Percentiles rank a stretch among this genome's conserved stretches.
These are phyloP conservation scores for Persicaria tinctoria DNA, from an alignment of 148 eudicot genomes.

Conservation along the genomic window DNA sequence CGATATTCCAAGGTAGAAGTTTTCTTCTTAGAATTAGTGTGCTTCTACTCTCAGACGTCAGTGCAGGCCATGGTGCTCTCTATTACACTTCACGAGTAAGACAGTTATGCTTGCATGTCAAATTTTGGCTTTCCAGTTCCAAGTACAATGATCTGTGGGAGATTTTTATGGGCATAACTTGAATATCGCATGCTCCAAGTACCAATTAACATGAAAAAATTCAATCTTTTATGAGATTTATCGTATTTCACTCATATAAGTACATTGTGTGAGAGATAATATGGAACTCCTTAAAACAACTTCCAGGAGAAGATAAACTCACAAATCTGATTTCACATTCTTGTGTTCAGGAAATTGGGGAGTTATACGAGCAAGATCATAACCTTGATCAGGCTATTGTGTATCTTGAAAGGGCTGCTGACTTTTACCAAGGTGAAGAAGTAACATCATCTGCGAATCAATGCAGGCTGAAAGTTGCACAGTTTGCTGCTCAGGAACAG, in stretches of 20 bases:
- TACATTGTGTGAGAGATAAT: neutral
- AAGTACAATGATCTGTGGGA: neutral
- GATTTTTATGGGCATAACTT: neutral
- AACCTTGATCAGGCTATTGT: conserved; percentile 45
- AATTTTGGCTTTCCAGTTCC: too few species aligned
- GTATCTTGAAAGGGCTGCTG: conserved; percentile 42
- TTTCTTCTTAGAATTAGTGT: neutral
- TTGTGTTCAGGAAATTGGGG: conserved; percentile 51
- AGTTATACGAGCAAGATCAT: conserved; percentile 44
- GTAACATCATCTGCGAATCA: conserved; percentile 49
- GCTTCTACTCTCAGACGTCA: neutral
- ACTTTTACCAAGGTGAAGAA: conserved; percentile 49
- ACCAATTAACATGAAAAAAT: neutral
- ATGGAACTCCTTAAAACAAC: neutral
- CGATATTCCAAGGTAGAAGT: conserved; percentile 37
- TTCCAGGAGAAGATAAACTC: neutral
- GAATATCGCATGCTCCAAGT: neutral
- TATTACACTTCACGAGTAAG: too few species aligned
- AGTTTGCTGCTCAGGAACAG: conserved; percentile 40
- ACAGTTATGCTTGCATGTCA: too few species aligned
- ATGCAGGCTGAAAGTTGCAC: conserved; percentile 67
- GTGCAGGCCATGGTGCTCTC: too few species aligned
- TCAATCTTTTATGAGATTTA: neutral
- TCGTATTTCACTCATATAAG: neutral
- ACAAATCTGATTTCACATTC: neutral